A percentile compares a stretch with the other conserved stretches of the same genome.
Evolutionary conservation across 2,329 filamentous ascomycete species (phyloP).

Genomic region (Xylariaceae sp.): DNA sequence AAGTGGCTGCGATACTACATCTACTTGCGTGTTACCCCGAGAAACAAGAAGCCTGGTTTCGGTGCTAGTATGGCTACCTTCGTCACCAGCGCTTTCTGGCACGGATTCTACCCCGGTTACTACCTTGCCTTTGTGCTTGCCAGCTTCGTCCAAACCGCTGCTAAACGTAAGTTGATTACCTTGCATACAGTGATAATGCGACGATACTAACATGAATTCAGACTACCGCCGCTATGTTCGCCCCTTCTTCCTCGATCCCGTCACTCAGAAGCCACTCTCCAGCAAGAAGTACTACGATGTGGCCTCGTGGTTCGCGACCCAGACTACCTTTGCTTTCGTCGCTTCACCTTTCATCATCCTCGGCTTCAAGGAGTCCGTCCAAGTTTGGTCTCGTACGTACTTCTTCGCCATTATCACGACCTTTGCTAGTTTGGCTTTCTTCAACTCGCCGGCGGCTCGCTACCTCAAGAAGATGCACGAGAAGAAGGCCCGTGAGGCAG

Average conservation of each 20-base stretch:
- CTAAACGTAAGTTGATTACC: slow-evolving; percentile 67
- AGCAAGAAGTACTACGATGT: slow-evolving; percentile 85
- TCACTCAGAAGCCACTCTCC: slow-evolving; percentile 61
- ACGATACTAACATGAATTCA: slow-evolving; percentile 35
- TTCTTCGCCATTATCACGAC: slow-evolving; percentile 77
- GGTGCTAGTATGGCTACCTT: slow-evolving; percentile 92
- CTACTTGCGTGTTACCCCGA: slow-evolving; percentile 89
- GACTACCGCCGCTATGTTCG: slow-evolving; percentile 85
- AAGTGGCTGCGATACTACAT: slow-evolving; percentile 94
- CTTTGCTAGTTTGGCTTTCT: slow-evolving; percentile 62
- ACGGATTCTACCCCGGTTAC: slow-evolving; percentile 96
- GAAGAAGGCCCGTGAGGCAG: slow-evolving; percentile 46
- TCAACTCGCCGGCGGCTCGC: slow-evolving; percentile 70
- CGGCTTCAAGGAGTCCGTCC: slow-evolving; percentile 61
- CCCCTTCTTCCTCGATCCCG: slow-evolving; percentile 83
- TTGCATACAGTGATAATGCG: not conserved
- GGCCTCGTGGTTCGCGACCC: slow-evolving; percentile 68
- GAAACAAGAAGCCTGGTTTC: slow-evolving; percentile 94
- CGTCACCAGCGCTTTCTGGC: slow-evolving; percentile 91
- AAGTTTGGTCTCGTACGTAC: slow-evolving; percentile 79
- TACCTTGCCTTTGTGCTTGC: slow-evolving; percentile 87
- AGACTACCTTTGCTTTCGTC: slow-evolving; percentile 76
- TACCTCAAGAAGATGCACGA: slow-evolving; percentile 54
- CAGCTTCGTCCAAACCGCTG: slow-evolving; percentile 84
- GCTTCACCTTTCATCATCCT: slow-evolving; percentile 83